Evolutionary conservation across 257 asterid species (phyloP).

Genomic region (Lavandula angustifolia): DNA sequence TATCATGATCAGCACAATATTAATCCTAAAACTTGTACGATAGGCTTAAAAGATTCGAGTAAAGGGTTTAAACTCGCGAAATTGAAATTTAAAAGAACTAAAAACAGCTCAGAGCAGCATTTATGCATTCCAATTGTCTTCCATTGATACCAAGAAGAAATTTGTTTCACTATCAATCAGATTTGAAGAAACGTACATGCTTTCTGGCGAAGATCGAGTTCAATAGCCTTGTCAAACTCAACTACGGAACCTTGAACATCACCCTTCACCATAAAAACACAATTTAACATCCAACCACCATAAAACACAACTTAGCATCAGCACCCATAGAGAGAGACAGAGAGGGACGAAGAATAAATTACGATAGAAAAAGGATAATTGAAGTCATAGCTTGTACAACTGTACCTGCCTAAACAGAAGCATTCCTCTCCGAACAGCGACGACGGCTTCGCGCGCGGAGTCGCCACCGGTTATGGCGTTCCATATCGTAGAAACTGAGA

Average conservation of each 20-base stretch:
- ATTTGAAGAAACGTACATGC: constrained; percentile 54
- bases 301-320: constrained; percentile 19
- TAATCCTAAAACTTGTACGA: not conserved
- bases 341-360: no score
- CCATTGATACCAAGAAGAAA: not conserved
- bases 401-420: constrained; percentile 83
- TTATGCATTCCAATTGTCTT: not conserved
- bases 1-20: constrained; percentile 1
- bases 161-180: not conserved
- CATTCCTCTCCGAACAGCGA: constrained; percentile 81
- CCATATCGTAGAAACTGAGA: constrained; percentile 74
- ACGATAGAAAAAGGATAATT: not conserved
- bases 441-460: constrained; percentile 66
- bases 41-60: not conserved
- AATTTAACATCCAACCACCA: no score
- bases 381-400: not conserved
- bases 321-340: not conserved
- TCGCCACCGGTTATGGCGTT: constrained; percentile 75
- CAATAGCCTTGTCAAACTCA: constrained; percentile 90
- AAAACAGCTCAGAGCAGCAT: not conserved
- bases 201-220: constrained; percentile 80
- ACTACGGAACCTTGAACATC: constrained; percentile 73
- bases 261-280: constrained; percentile 65
- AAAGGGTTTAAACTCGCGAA: not conserved
- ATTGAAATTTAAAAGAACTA: not conserved